A percentile compares a stretch with the other conserved stretches of the same genome.
Conservation (phyloP, 805 yeast genomes). For the Helenozyma rhizophorensis region DNA sequence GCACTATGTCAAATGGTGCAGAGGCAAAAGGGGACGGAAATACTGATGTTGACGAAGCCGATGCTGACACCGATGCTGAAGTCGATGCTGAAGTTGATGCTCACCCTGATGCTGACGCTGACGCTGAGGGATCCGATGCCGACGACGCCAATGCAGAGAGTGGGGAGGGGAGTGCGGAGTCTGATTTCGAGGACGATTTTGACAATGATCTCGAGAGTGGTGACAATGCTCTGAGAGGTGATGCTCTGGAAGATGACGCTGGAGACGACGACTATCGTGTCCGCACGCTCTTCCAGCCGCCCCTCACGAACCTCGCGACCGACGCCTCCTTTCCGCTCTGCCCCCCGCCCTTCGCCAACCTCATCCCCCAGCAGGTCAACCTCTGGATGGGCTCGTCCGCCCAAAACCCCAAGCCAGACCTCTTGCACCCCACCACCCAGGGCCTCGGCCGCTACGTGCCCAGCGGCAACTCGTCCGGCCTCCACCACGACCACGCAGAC, state of each 20-base stretch:
- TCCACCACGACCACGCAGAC: conserved; percentile 81
- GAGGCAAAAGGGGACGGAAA: not conserved
- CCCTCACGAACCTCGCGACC: conserved; percentile 44
- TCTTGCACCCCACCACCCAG: conserved; percentile 10
- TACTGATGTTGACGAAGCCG: no score
- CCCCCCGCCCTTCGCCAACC: conserved; percentile 36
- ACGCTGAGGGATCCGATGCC: no score
- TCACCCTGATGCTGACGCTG: no score
- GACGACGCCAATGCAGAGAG: no score
- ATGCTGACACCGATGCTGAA: not conserved
- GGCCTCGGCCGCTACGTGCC: conserved; percentile 57
- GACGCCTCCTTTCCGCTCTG: conserved; percentile 31
- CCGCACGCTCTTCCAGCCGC: conserved; percentile 55
- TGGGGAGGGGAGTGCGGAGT: not conserved
- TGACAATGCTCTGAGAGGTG: no score
- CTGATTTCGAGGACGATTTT: conserved; percentile 2
- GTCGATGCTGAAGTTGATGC: not conserved
- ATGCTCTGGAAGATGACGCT: conserved; percentile 15
- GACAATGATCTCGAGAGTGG: conserved; percentile 44
- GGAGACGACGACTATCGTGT: conserved; percentile 35
- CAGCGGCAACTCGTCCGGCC: conserved; percentile 62
- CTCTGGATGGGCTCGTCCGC: conserved; percentile 61
- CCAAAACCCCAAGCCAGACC: conserved; percentile 9
- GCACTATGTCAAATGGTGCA: no score
- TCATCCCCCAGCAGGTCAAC: conserved; percentile 68